Evolutionary conservation across 1,139 yeast species (phyloP), one percentile per base, ranked within the genome.

Genomic region (Debaryomyces fabryi): DNA sequence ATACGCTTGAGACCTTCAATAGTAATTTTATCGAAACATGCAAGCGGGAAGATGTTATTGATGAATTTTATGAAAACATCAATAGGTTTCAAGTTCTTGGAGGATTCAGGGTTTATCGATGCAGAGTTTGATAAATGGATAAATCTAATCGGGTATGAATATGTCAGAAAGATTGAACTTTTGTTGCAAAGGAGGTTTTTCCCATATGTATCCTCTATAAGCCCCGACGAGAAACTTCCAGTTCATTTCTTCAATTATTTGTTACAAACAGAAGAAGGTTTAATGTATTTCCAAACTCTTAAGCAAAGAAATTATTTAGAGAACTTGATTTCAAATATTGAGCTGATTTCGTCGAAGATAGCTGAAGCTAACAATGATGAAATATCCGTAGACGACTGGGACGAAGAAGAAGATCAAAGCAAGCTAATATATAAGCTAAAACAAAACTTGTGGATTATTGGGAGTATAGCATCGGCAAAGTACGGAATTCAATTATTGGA

Each of bases 371-470:
- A 39, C 4, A 24, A 39, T 25, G 33, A 42, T n/a, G 51, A 36
- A 9, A 45, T 37, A 4, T 21, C 39, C 20, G 9, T 45, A 12
- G 49, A 49, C 12, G 33, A 48, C 12, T 33, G 38, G 5, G 35
- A 29, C 13, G 27, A 37, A 5, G 39, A 35, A 23, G 35, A 35
- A 16, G 34, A 27, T 32, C 35, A 16, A 30, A 33, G 25, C 20
- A 29, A 36, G 10, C 18, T 42, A 18, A 34, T 45, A 10, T 45
- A 20, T 27, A 42, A 25, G 12, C 64, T 91, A 24, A 89, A 88
- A 59, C 90, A 92, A 13, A 82, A 87, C 43, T 62, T 92, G 42
- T 93, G 98, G 97, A 86, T 96, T 3, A 75, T 89, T 39, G 97
- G 97, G 0, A 85, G 85, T 57, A 84, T 91, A 36, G 91, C 92